Evolutionary conservation across 345 rosid species (phyloP).

Genomic region (Corchorus olitorius): DNA sequence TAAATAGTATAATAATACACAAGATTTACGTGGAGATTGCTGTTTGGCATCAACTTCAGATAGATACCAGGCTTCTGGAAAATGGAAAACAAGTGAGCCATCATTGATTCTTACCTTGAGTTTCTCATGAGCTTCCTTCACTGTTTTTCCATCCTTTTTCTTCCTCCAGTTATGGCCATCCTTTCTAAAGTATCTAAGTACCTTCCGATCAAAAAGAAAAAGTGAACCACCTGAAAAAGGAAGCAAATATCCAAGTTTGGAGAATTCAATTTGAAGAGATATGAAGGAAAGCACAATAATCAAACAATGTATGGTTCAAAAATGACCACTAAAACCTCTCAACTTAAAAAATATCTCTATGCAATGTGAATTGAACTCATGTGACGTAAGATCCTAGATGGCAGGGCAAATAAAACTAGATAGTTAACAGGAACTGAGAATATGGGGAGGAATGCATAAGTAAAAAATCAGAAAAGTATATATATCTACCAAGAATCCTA

Average conservation of each 20-base stretch:
- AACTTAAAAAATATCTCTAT: no score
- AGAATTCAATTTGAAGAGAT: slow-evolving; percentile 8
- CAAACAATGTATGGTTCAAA: background rate
- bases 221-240: slow-evolving; percentile 84
- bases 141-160: slow-evolving; percentile 87
- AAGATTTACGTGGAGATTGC: background rate
- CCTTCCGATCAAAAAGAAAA: slow-evolving; percentile 90
- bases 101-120: slow-evolving; percentile 51
- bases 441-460: no score
- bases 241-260: slow-evolving; percentile 16
- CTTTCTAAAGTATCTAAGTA: slow-evolving; percentile 86
- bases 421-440: no score
- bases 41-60: background rate
- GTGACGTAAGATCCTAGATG: no score
- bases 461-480: background rate
- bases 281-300: background rate
- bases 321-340: no score
- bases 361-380: no score
- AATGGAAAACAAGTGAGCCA: slow-evolving; percentile 6
- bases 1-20: background rate
- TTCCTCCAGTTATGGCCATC: slow-evolving; percentile 96
- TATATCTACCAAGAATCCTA: no score
- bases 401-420: no score
- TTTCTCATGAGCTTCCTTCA: slow-evolving; percentile 94
- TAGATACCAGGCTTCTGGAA: background rate